Conservation (phyloP, 371 early-diverging fungal genomes). For the Mortierella sp. region DNA sequence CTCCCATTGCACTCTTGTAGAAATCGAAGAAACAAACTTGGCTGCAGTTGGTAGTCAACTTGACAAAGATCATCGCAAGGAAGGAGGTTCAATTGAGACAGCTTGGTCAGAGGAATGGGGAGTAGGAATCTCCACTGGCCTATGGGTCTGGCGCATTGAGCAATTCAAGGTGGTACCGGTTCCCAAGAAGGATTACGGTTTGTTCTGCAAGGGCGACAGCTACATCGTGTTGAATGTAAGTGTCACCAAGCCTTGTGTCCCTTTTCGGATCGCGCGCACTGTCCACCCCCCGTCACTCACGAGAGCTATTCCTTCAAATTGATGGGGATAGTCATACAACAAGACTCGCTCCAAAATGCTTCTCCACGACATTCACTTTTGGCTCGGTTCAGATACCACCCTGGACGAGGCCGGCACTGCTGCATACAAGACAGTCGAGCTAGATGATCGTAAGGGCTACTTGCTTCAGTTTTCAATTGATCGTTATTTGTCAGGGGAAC, state of each 20-base stretch:
- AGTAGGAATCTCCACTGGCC: conserved; percentile 58
- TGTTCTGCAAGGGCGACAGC: conserved; percentile 83
- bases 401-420: conserved; percentile 89
- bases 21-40: conserved; percentile 77
- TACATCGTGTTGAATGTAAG: conserved; percentile 81
- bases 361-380: conserved; percentile 85
- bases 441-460: conserved; percentile 77
- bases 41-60: conserved; percentile 77
- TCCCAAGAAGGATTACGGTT: conserved; percentile 72
- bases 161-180: conserved; percentile 76
- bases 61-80: conserved; percentile 77
- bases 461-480: background rate
- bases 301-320: too few species aligned
- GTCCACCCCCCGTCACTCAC: too few species aligned
- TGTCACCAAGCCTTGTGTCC: too few species aligned
- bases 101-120: conserved; percentile 70
- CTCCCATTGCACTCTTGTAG: conserved; percentile 31
- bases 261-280: too few species aligned
- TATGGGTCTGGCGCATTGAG: conserved; percentile 87
- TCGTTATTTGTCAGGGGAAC: too few species aligned
- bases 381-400: conserved; percentile 82
- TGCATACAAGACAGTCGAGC: conserved; percentile 90
- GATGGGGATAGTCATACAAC: conserved; percentile 65
- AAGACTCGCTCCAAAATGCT: conserved; percentile 69
- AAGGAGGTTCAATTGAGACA: conserved; percentile 73